Base-by-base conservation (phyloP, 371 early-diverging fungal species). In the Mortierella sp. region DNA sequence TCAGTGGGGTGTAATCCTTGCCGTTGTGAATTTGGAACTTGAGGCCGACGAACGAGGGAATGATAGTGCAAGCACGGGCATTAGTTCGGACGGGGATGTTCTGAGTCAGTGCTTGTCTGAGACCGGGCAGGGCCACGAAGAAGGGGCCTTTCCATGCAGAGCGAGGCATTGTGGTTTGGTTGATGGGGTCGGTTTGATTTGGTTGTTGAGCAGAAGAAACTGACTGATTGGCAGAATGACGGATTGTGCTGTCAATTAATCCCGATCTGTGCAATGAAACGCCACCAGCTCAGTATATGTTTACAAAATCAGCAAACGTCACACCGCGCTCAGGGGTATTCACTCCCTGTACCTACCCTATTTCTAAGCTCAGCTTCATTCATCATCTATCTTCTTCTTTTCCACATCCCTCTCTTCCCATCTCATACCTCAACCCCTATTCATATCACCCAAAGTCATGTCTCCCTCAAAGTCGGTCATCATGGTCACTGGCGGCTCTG, bases 101-200 rank as follows among this genome's bases (percentile, higher is more conserved):
- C 31, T 68, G 72, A 12, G 72, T 75, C 57, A 81, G 50, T 11
- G 80, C 80, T 54, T 80, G 78, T 21, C 50, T 70, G 26, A 83
- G 70, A 47, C 80, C 80, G 30, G 72, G 73, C 55, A 62, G 90
- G n/a, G 92, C 88, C 26, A 92, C 91, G 71, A 95, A 92, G 82
- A 89, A 95, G 32, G 95, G 97, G 64, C 96, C 97, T 85, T 97
- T 97, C 98, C 98, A 98, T 57, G 90, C 91, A 39, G 97, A 88
- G 72, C 98, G 93, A 63, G 76, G 57, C 76, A 75, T 72, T 56
- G 28, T 12, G 37, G 42, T 53, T 42, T 37, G 46, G n/a, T n/a
- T n/a, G n/a, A n/a, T n/a, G n/a, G n/a, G n/a, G n/a, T n/a, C 19
- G n/a, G 7, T 42, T 14, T 37, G 30, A 0, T 30, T 42, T 28